phyloP scores from a whole-genome alignment of 495 filamentous ascomycete species.

The Annulohypoxylon stygium region DNA sequence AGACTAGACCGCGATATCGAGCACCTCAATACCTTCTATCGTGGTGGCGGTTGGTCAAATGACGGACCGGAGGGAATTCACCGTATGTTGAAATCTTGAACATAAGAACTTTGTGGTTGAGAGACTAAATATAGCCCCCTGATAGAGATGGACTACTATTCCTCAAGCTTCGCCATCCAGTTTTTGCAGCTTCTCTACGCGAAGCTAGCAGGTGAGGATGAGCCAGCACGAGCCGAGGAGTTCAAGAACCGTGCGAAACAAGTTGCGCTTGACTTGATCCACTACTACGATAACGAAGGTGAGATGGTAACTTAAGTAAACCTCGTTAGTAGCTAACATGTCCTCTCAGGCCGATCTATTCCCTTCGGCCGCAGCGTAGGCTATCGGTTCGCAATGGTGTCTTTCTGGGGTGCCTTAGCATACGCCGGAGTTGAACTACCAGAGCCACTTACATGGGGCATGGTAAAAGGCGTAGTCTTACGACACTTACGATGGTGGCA shows the following conservation, averaged over 20 bases:
- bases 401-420: slow-evolving; percentile 82
- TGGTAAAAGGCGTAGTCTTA: slow-evolving; percentile 80
- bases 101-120: too few species aligned
- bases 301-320: too few species aligned
- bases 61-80: slow-evolving; percentile 81
- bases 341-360: slow-evolving; percentile 65
- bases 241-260: slow-evolving; percentile 74
- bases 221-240: slow-evolving; percentile 74
- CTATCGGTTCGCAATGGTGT: slow-evolving; percentile 85
- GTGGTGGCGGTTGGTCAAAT: slow-evolving; percentile 83
- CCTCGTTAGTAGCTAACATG: too few species aligned
- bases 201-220: slow-evolving; percentile 76
- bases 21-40: slow-evolving; percentile 83
- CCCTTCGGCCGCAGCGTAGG: slow-evolving; percentile 82
- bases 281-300: slow-evolving; percentile 79
- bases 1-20: slow-evolving; percentile 79
- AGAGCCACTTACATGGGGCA: slow-evolving; percentile 77
- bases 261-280: slow-evolving; percentile 76
- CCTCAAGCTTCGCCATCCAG: slow-evolving; percentile 83
- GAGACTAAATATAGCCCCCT: background rate
- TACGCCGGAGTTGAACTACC: slow-evolving; percentile 81
- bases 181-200: slow-evolving; percentile 81
- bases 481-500: slow-evolving; percentile 85
- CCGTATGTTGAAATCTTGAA: slow-evolving; percentile 52
- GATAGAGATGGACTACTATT: slow-evolving; percentile 83